A percentile compares a stretch with the other conserved stretches of the same genome.
phyloP scores from a whole-genome alignment of 495 filamentous ascomycete genomes.

The Trichoderma gamsii region DNA sequence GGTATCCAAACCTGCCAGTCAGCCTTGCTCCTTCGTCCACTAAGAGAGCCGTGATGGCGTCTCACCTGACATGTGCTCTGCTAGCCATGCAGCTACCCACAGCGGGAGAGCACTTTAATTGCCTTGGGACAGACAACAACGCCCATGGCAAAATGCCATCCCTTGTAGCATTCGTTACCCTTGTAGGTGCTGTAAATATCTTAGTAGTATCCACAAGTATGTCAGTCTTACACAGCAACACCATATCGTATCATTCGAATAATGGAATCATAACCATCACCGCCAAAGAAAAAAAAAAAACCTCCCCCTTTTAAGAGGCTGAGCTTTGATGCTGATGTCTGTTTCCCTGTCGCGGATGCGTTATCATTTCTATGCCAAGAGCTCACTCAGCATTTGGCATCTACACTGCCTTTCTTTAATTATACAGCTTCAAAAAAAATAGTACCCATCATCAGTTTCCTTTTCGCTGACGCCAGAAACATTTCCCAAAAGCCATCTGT shows the following conservation, averaged over 20 bases:
- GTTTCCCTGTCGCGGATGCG: background rate
- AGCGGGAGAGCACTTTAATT: background rate
- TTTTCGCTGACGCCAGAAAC: constrained; percentile 6
- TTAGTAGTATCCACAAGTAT: background rate
- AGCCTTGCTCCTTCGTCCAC: background rate
- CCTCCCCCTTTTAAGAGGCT: background rate
- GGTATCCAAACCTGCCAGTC: background rate
- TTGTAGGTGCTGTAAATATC: background rate
- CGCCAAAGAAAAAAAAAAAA: background rate
- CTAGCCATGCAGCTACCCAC: background rate
- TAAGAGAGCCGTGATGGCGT: background rate
- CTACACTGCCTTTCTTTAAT: constrained; percentile 1
- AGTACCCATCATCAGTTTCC: background rate
- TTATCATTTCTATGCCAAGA: constrained; percentile 5
- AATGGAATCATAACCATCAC: background rate
- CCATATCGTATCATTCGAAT: background rate
- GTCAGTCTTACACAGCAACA: background rate
- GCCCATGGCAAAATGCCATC: background rate
- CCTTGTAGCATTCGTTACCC: too few species aligned
- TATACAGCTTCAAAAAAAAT: background rate
- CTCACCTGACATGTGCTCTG: background rate
- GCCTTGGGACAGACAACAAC: background rate
- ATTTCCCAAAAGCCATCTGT: background rate
- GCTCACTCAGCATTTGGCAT: constrained; percentile 9
- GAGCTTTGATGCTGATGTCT: background rate